A percentile compares a stretch with the other conserved stretches of the same genome.
Evolutionary conservation across 495 filamentous ascomycete genomes (phyloP).

Genomic region (Aspergillus ostianus): DNA sequence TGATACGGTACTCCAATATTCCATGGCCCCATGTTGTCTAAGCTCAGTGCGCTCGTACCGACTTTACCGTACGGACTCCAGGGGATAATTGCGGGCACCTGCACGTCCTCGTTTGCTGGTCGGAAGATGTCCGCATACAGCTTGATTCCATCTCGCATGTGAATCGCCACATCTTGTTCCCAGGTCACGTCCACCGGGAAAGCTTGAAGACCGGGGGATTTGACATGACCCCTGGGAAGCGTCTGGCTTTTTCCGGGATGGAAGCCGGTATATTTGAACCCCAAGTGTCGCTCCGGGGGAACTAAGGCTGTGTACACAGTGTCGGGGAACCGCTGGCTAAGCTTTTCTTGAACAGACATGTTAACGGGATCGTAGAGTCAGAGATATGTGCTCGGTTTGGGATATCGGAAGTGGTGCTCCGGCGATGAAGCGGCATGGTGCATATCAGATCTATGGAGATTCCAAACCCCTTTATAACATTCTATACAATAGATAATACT

Average conservation of each 20-base stretch:
- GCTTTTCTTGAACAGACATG: no score
- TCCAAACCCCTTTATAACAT: no score
- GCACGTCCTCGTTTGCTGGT: constrained; percentile 10
- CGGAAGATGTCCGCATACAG: constrained; percentile 33
- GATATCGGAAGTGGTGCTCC: no score
- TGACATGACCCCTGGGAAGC: constrained; percentile 15
- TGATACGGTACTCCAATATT: constrained; percentile 18
- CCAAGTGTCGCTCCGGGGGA: not conserved
- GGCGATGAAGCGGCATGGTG: no score
- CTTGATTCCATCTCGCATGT: constrained; percentile 17
- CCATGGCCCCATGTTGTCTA: constrained; percentile 18
- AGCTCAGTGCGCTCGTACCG: constrained; percentile 14
- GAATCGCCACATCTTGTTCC: constrained; percentile 13
- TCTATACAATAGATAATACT: no score
- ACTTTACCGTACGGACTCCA: constrained; percentile 38
- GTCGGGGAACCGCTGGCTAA: not conserved
- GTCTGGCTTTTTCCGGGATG: not conserved
- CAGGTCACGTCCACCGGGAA: constrained; percentile 11
- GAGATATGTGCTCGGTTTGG: no score
- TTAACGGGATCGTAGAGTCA: no score
- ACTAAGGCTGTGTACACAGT: not conserved
- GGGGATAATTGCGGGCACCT: constrained; percentile 33
- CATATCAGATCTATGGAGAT: no score
- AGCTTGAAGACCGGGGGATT: constrained; percentile 2
- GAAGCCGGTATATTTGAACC: constrained; percentile 3